phyloP scores from a whole-genome alignment of 116 monocot species.

The Posidonia oceanica region DNA sequence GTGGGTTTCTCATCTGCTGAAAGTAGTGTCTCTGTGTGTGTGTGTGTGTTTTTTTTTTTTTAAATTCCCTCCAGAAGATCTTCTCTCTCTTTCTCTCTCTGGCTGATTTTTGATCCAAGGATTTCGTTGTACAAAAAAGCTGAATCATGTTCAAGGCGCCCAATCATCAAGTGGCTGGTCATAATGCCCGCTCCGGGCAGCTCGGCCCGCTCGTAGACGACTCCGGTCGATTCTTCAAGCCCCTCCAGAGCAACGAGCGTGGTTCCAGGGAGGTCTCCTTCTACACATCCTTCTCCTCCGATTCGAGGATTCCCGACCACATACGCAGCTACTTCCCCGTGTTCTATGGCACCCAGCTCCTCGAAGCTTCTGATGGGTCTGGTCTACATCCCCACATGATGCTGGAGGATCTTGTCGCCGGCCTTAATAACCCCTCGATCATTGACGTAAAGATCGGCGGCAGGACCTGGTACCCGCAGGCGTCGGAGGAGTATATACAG shows the following conservation, averaged over 20 bases:
- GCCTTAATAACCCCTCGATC: conserved; percentile 31
- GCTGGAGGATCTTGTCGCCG: conserved; percentile 46
- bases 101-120: too few relatives aligned
- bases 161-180: conserved; percentile 84
- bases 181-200: conserved; percentile 26
- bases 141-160: conserved; percentile 18
- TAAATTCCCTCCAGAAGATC: too few relatives aligned
- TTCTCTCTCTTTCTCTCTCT: too few relatives aligned
- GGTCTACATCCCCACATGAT: conserved; percentile 46
- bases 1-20: too few relatives aligned
- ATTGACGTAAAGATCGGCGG: conserved; percentile 83
- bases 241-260: conserved; percentile 49
- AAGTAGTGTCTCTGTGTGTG: too few relatives aligned
- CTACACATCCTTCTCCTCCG: conserved; percentile 56
- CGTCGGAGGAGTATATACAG: conserved; percentile 31
- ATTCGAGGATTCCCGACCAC: conserved; percentile 25
- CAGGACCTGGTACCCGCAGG: conserved; percentile 56
- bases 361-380: conserved; percentile 36
- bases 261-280: conserved; percentile 51
- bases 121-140: too few relatives aligned
- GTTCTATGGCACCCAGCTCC: conserved; percentile 48
- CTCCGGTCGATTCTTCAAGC: conserved; percentile 79
- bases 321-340: conserved; percentile 58
- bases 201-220: conserved; percentile 68
- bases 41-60: too few relatives aligned